phyloP scores from a whole-genome alignment of 192 early-diverging fungal species.

The Geranomyces variabilis region DNA sequence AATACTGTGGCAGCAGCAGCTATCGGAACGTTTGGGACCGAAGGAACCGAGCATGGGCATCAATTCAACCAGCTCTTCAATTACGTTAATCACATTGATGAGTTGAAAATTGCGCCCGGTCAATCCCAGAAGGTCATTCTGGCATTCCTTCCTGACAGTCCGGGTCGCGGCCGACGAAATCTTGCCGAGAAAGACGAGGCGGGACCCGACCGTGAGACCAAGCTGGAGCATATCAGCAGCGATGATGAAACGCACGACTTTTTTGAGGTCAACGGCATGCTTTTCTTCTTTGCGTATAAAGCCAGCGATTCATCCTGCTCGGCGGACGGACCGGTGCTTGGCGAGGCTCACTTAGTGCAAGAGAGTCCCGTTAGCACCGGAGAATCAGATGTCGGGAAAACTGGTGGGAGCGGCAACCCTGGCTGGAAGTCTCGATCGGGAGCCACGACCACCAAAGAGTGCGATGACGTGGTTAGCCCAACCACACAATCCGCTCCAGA shows the following conservation, averaged over 20 bases:
- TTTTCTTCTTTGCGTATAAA: slow-evolving; percentile 81
- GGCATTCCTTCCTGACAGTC: slow-evolving; percentile 71
- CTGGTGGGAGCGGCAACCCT: background rate
- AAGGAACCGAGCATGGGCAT: slow-evolving; percentile 35
- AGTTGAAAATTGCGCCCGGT: slow-evolving; percentile 66
- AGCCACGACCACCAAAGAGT: background rate
- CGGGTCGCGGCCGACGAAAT: slow-evolving; percentile 16
- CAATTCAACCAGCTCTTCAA: slow-evolving; percentile 95
- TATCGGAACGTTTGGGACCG: slow-evolving; percentile 45
- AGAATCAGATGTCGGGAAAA: slow-evolving; percentile 10
- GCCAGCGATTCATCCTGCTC: background rate
- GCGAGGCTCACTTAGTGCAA: background rate
- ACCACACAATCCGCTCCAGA: slow-evolving; percentile 28
- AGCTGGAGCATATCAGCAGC: slow-evolving; percentile 27
- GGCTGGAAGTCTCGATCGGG: slow-evolving; percentile 17
- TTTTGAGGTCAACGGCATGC: slow-evolving; percentile 78
- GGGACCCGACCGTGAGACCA: background rate
- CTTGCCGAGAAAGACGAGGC: slow-evolving; percentile 38
- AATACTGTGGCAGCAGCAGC: slow-evolving; percentile 70
- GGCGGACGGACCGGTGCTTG: background rate
- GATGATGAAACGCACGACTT: slow-evolving; percentile 70
- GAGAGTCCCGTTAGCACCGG: slow-evolving; percentile 14
- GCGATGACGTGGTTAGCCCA: background rate
- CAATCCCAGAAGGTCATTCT: slow-evolving; percentile 77
- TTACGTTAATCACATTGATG: slow-evolving; percentile 79